phyloP scores from a whole-genome alignment of 805 yeast species.

The Saccharomycopsis sp. region DNA sequence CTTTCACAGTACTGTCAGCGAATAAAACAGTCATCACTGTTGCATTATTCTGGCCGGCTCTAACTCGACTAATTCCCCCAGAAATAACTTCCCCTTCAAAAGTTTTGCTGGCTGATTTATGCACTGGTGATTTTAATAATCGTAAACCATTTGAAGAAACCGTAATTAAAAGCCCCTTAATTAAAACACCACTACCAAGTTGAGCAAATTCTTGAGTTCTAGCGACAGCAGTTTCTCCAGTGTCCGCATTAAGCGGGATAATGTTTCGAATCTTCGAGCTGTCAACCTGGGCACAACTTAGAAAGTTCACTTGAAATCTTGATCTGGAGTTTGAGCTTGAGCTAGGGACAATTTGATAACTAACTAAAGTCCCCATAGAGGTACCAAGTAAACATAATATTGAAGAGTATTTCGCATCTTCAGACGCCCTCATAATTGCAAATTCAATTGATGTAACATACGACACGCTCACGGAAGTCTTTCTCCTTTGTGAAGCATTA shows the following conservation, averaged over 20 bases:
- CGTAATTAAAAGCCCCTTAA: conserved; percentile 57
- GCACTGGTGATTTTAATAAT: conserved; percentile 21
- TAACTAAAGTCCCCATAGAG: conserved; percentile 58
- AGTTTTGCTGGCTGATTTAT: conserved; percentile 21
- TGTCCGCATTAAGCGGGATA: conserved; percentile 48
- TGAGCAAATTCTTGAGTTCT: conserved; percentile 47
- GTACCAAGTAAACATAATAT: conserved; percentile 73
- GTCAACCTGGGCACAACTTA: conserved; percentile 42
- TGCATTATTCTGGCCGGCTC: conserved; percentile 23
- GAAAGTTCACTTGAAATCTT: conserved; percentile 48
- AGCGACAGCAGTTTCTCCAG: conserved; percentile 64
- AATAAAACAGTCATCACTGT: conserved; percentile 41
- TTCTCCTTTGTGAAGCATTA: conserved; percentile 25
- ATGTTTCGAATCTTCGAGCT: conserved; percentile 48
- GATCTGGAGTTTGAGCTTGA: conserved; percentile 34
- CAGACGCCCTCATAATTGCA: conserved; percentile 60
- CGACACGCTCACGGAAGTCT: conserved; percentile 23
- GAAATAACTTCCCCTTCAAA: conserved; percentile 27
- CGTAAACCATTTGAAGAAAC: conserved; percentile 56
- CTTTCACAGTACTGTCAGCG: conserved; percentile 40
- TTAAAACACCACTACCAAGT: conserved; percentile 51
- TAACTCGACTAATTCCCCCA: conserved; percentile 17
- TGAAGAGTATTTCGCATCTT: conserved; percentile 59
- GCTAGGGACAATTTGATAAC: conserved; percentile 60
- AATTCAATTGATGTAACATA: conserved; percentile 60